These are phyloP conservation scores for Fraxinus albicans DNA, from an alignment of 305 asterid species.

Conservation along the genomic window DNA sequence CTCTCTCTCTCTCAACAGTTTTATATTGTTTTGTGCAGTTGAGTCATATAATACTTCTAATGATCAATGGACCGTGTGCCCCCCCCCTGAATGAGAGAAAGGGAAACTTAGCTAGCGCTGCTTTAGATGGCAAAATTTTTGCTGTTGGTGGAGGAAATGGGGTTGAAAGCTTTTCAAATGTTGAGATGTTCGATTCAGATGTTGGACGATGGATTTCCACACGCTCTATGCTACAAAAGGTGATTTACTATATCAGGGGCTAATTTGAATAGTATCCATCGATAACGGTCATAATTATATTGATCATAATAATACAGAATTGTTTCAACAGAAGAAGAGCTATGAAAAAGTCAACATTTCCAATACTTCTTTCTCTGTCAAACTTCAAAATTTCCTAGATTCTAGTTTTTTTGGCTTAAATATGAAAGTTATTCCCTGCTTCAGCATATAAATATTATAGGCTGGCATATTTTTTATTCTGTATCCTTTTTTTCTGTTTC, in stretches of 20 bases:
- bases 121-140: conserved; percentile 59
- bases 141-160: conserved; percentile 88
- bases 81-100: conserved; percentile 52
- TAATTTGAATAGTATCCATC: not conserved
- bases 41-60: conserved; percentile 64
- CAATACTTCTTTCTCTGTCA: not conserved
- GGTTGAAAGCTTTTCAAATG: conserved; percentile 53
- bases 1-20: not conserved
- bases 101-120: conserved; percentile 69
- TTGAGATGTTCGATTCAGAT: conserved; percentile 71
- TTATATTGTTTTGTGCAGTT: conserved; percentile 46
- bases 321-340: not conserved
- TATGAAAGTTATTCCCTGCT: not conserved
- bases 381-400: not conserved
- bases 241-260: conserved; percentile 2
- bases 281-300: not conserved
- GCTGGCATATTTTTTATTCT: not conserved
- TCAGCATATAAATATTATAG: not conserved
- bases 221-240: conserved; percentile 80
- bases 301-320: not conserved
- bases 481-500: not conserved
- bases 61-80: conserved; percentile 57
- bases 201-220: conserved; percentile 73
- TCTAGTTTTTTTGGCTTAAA: not conserved
- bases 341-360: not conserved